Base-by-base conservation (phyloP, 257 asterid species). In the Fraxinus cuspidata region DNA sequence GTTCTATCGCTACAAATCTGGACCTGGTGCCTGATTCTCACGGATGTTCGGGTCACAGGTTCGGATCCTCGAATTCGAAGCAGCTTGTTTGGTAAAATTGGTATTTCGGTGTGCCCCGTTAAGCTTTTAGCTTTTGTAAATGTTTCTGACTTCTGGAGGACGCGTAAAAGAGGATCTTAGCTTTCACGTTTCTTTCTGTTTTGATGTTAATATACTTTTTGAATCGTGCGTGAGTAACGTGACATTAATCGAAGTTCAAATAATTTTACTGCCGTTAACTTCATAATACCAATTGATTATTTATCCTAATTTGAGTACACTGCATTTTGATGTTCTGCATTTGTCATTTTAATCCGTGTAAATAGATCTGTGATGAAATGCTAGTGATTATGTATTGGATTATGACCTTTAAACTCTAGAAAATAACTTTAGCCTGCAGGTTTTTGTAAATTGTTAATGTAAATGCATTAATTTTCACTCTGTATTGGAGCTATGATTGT, bases 1-100 rank as follows among this genome's bases (percentile, higher is more conserved):
- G 81, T 80, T 89, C 64, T 89, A 88, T 75, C 92, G 88, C 75
- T 51, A 83, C 77, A 79, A 79, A 74, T 68, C 85, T 79, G 88
- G 71, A 16, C 74, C 83, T 51, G 85, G 72, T 40, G 79, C 88
- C 66, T 84, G 74, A 87, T 37, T 76, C 42, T 2, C 15, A 23
- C 2, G 0, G 19, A 4, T 3, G 6, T 13, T 25, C 64, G 47
- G 77, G 7, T 0, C 10, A 6, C 2, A 0, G n/a, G 40, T 40
- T 72, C 75, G 67, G 77, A 35, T 76, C 81, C 21, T 3, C 28
- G 53, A 11, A 23, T 10, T 23, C 19, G 69, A 12, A 63, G 69
- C 69, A 16, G 69, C n/a, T 63, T 25, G 35, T 27, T 63, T 63
- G 35, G 35, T 63, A 8, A 63, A 63, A 63, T 23, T 23, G 69